Conservation (phyloP, 1,139 yeast genomes). For the Protomyces inundatus region DNA sequence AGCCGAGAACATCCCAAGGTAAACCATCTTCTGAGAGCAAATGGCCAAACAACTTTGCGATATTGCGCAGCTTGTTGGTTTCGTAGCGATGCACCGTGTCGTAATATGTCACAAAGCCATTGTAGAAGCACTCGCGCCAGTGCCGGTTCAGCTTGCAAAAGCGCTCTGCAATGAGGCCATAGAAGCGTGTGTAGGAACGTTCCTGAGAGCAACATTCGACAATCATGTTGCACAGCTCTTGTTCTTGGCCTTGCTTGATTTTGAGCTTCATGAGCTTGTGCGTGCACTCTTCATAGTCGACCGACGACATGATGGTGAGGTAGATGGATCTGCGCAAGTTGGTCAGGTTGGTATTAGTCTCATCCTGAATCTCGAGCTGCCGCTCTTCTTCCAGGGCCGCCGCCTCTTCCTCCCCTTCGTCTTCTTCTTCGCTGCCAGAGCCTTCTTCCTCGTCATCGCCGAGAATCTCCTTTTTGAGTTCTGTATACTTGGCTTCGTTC, state of each 20-base stretch:
- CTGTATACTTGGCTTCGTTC: constrained; percentile 47
- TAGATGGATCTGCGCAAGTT: constrained; percentile 71
- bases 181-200: constrained; percentile 78
- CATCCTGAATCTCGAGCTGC: constrained; percentile 48
- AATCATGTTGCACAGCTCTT: constrained; percentile 63
- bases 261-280: constrained; percentile 61
- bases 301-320: constrained; percentile 80
- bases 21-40: constrained; percentile 65
- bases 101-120: constrained; percentile 55
- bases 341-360: constrained; percentile 61
- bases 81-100: constrained; percentile 60
- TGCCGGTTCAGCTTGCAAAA: constrained; percentile 48
- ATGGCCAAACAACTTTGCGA: constrained; percentile 86
- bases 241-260: constrained; percentile 37
- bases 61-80: constrained; percentile 65
- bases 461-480: constrained; percentile 44
- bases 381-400: constrained; percentile 32
- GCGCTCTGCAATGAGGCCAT: constrained; percentile 71
- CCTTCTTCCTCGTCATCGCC: constrained; percentile 44
- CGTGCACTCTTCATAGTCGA: constrained; percentile 89
- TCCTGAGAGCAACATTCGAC: constrained; percentile 83
- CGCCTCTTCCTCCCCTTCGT: constrained; percentile 35
- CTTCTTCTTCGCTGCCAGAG: constrained; percentile 34
- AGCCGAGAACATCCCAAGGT: constrained; percentile 55
- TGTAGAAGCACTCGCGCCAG: constrained; percentile 57